Evolutionary conservation across 495 filamentous ascomycete species (phyloP).

Genomic region (Rostrohypoxylon terebratum): DNA sequence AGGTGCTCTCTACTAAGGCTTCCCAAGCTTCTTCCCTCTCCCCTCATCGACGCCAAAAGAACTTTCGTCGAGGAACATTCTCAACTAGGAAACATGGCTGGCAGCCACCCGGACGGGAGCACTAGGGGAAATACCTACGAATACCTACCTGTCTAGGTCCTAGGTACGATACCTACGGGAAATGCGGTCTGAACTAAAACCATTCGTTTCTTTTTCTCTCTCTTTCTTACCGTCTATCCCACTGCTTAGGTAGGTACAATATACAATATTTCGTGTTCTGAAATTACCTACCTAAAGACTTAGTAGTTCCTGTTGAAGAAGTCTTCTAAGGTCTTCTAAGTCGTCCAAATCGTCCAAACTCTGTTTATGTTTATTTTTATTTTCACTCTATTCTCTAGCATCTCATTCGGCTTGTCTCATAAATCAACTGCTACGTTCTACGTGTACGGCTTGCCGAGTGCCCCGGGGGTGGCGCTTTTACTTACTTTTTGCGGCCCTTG

Average conservation of each 20-base stretch:
- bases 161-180: background rate
- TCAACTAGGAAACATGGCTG: constrained; percentile 33
- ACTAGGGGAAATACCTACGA: constrained; percentile 4
- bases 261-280: constrained; percentile 38
- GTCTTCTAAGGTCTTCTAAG: constrained; percentile 6
- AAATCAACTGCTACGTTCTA: constrained; percentile 31
- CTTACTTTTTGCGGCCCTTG: constrained; percentile 46
- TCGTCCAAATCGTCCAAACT: background rate
- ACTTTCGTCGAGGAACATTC: constrained; percentile 24
- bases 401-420: constrained; percentile 47
- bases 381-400: constrained; percentile 27
- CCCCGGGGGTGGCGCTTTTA: constrained; percentile 44
- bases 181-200: constrained; percentile 25
- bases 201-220: background rate
- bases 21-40: constrained; percentile 11
- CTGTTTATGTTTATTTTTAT: too few species aligned
- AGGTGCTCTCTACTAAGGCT: too few species aligned
- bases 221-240: background rate
- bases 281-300: constrained; percentile 16
- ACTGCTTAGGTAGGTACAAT: too few species aligned
- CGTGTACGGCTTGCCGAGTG: constrained; percentile 44
- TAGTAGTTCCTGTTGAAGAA: constrained; percentile 9
- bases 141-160: background rate
- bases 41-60: constrained; percentile 46
- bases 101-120: constrained; percentile 30